Conservation (phyloP, 148 eudicot species). For the Fagopyrum esculentum region DNA sequence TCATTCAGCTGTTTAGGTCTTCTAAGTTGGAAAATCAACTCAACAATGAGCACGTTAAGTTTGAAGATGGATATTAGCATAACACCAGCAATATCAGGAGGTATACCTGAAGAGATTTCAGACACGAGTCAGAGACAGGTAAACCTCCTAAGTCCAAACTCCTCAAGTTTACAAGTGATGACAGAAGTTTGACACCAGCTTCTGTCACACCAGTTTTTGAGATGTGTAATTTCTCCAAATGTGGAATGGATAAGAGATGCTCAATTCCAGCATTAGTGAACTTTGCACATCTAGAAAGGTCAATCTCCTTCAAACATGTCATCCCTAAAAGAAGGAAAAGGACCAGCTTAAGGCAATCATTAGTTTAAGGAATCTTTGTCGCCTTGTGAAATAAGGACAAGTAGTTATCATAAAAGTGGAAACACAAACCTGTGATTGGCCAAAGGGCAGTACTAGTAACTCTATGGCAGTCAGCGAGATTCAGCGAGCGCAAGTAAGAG, state of each 20-base stretch:
- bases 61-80: neutral
- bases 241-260: conserved; percentile 58
- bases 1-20: neutral
- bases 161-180: conserved; percentile 47
- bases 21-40: neutral
- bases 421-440: conserved; percentile 53
- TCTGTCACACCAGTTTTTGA: conserved; percentile 77
- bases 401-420: neutral
- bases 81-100: neutral
- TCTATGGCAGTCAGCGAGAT: conserved; percentile 58
- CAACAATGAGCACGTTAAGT: neutral
- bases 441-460: conserved; percentile 73
- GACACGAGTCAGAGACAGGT: conserved; percentile 57
- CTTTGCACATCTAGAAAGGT: conserved; percentile 77
- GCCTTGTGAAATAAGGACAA: neutral
- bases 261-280: conserved; percentile 66
- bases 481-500: conserved; percentile 48
- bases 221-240: conserved; percentile 54
- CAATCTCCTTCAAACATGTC: conserved; percentile 59
- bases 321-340: conserved; percentile 38
- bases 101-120: conserved; percentile 61
- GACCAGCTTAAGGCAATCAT: neutral
- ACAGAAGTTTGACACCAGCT: conserved; percentile 47
- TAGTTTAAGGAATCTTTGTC: neutral
- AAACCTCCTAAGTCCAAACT: conserved; percentile 79